Evolutionary conservation across 257 asterid species (phyloP).

Genomic region (Cinchona pubescens): DNA sequence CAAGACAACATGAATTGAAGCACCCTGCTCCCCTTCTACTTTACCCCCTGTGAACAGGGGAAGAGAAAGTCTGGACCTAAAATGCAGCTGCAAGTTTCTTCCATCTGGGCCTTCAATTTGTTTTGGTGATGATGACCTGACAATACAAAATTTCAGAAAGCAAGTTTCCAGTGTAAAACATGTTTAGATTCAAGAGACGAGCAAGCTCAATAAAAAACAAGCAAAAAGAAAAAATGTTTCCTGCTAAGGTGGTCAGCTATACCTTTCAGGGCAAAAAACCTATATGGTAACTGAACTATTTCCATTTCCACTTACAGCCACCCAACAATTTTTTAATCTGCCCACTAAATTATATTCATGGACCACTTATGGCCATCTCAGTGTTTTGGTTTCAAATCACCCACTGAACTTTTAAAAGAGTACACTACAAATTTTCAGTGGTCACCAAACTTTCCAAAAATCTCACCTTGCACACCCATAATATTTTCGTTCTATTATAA

Average conservation of each 20-base stretch:
- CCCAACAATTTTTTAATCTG: too few species aligned
- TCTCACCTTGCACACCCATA: too few species aligned
- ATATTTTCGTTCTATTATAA: too few species aligned
- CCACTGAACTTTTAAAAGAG: too few species aligned
- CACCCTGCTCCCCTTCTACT: slow-evolving; percentile 99
- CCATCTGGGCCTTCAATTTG: slow-evolving; percentile 91
- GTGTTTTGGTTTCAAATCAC: too few species aligned
- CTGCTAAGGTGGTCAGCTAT: neutral
- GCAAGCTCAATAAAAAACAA: slow-evolving; percentile 3
- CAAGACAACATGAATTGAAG: slow-evolving; percentile 75
- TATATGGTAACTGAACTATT: too few species aligned
- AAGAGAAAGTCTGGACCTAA: slow-evolving; percentile 75
- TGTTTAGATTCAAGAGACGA: neutral
- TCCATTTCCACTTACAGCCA: too few species aligned
- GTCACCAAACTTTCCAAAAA: too few species aligned
- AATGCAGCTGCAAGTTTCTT: slow-evolving; percentile 84
- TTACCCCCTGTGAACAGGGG: slow-evolving; percentile 97
- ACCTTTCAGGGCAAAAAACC: too few species aligned
- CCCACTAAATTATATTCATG: too few species aligned
- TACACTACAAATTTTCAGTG: too few species aligned
- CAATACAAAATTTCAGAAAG: slow-evolving; percentile 29
- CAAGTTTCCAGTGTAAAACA: neutral
- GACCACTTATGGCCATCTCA: too few species aligned
- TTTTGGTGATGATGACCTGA: slow-evolving; percentile 89
- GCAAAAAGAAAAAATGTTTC: neutral